Percentiles rank a stretch among this genome's conserved stretches.
Conservation (phyloP, 176 grass and related monocot genomes). For the Zizania latifolia region DNA sequence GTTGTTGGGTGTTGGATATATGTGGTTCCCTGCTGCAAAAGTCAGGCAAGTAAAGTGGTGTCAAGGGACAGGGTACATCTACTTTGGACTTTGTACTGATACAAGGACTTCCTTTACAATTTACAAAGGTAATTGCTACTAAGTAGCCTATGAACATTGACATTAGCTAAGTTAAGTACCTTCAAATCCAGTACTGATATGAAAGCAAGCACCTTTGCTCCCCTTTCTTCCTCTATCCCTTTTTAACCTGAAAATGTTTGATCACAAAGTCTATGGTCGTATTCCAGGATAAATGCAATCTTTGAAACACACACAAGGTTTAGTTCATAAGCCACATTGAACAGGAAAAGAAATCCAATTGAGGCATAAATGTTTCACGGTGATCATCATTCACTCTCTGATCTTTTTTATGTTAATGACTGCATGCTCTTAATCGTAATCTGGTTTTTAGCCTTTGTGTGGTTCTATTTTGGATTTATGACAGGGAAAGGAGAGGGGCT, state of each 20-base stretch:
- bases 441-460: not conserved
- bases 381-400: not conserved
- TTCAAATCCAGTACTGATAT: too few species aligned
- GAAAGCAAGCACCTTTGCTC: not conserved
- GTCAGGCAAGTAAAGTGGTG: not conserved
- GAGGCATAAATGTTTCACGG: not conserved
- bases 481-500: not conserved
- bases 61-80: not conserved
- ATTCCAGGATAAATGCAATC: too few species aligned
- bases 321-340: too few species aligned
- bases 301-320: too few species aligned
- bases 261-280: too few species aligned
- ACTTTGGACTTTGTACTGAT: not conserved
- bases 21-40: not conserved
- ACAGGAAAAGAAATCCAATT: too few species aligned
- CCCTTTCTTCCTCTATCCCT: too few species aligned
- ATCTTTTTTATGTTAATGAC: not conserved
- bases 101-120: not conserved
- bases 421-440: not conserved
- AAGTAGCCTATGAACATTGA: not conserved
- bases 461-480: not conserved
- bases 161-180: too few species aligned
- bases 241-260: too few species aligned
- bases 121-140: not conserved
- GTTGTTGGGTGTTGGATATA: not conserved